Base-by-base conservation (phyloP, 257 asterid genomes). In the Misopates orontium region DNA sequence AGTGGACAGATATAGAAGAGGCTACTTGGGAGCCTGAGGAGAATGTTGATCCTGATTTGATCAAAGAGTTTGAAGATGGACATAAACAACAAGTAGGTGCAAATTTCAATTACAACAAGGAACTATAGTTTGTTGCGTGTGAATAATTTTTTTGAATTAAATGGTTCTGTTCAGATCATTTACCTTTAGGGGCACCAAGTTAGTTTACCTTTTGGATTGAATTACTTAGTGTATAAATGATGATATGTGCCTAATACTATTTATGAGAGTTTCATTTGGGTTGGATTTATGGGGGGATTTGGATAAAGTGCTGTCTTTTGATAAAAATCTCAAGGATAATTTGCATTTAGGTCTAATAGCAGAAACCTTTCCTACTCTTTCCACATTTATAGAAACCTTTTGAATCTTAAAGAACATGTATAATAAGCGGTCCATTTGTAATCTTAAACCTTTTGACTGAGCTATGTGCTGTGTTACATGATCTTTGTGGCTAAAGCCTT, bases 11-110 rank as follows among this genome's bases (percentile, higher is more conserved):
- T 75, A 82, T 79, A 24, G 95, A 92, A 51, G 96, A 89, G 56
- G 84, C 90, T 11, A 92, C 98, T 0, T 89, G 97, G 98, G 98
- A 92, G 71, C 98, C 97, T 0, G 67, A 78, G 60, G 97, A 89
- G 74, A 92, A 92, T 67, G 97, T 92, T 20, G 97, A 92, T 69
- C 84, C 95, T 14, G 75, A 71, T 44, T 79, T 87, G 77, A 85
- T 87, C 49, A 72, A 78, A 21, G 71, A 23, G 53, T 89, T 80
- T 67, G 83, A 85, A 45, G 72, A 76, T 31, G 77, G 55, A 52
- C 20, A 14, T 16, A 4, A 21, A 45, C 50, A 39, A 67, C 52
- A 69, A 72, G 52, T 56, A 54, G 51, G 71, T 55, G 36, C 22
- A 10, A 28, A 18, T 49, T 14, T 59, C 15, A 14, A 48, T 14